Evolutionary conservation across 768 basidiomycete species (phyloP).

Genomic region (Leccinum imitatum): DNA sequence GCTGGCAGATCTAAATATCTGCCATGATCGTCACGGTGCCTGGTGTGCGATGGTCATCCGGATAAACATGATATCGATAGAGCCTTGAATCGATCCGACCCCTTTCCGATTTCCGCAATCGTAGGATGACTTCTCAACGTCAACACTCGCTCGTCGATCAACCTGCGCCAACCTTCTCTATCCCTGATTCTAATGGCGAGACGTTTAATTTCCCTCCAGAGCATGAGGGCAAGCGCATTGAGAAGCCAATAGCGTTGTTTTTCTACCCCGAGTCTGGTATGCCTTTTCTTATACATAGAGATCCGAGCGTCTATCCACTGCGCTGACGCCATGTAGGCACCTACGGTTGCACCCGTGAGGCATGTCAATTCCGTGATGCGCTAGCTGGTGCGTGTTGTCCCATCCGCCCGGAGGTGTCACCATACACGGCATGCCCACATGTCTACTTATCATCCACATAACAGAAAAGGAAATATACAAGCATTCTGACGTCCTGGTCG

Average conservation of each 20-base stretch:
- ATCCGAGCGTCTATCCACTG: neutral
- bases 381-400: constrained; percentile 48
- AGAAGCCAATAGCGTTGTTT: constrained; percentile 66
- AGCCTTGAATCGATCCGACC: neutral
- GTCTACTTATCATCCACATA: neutral
- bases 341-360: constrained; percentile 78
- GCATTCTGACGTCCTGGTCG: constrained; percentile 57
- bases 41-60: too few species aligned
- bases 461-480: constrained; percentile 67
- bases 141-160: constrained; percentile 57
- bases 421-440: neutral
- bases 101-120: neutral
- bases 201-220: constrained; percentile 60
- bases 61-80: too few species aligned
- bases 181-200: constrained; percentile 64
- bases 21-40: too few species aligned
- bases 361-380: constrained; percentile 81
- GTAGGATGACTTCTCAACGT: constrained; percentile 42
- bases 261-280: constrained; percentile 75
- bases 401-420: neutral
- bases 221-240: constrained; percentile 35
- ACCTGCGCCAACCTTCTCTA: constrained; percentile 61
- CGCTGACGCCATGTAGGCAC: constrained; percentile 46
- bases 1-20: neutral
- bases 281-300: neutral